Evolutionary conservation across 2,329 filamentous ascomycete genomes (phyloP), one percentile per base, ranked within the genome.

Genomic region (Arthrocladium fulminans): DNA sequence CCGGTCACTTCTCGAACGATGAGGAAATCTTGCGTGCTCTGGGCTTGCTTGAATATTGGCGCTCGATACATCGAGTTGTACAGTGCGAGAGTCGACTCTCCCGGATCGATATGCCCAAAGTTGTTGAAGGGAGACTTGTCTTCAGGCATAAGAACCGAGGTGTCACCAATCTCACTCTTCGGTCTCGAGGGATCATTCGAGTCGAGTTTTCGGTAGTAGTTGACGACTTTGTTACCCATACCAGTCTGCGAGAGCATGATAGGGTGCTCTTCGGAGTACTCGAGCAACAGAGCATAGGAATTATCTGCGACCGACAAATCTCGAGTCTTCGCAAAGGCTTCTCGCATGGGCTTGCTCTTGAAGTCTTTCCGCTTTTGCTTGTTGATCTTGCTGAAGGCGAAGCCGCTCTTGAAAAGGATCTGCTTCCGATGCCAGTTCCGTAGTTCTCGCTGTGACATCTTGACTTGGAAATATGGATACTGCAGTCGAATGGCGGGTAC

Each of bases 41-140:
- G 71, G 29, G 79, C 75, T 60, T 98, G 92, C 60, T 84, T 86
- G 73, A 96, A 98, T 23, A 98, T 81, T 0, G 92, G 92, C 3
- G 92, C 89, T 45, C 90, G 81, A 61, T 88, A 97, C 86, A 98
- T 95, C 42, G 86, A 81, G 59, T 97, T 98, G 64, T 95, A 88
- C 13, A 98, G 74, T 1, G 92, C 90, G 1, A 89, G 86, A 2
- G 94, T 86, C 9, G 84, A 86, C 69, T 97, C 86, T 17, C 92
- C 92, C 2, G 88, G 81, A 54, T 94, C 86, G 20, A 98, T 88
- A 29, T 88, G 86, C 20, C 92, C 92, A 61, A 98, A 98, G 45
- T 94, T 85, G 29, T 88, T 86, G 65, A 98, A 98, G 0, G 92
- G 92, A 39, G 90, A 97, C 61, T 90, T 87, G 66, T 98, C 92